A percentile compares a stretch with the other conserved stretches of the same genome.
Evolutionary conservation across 2,329 filamentous ascomycete species (phyloP).

Genomic region (Claviceps africana): DNA sequence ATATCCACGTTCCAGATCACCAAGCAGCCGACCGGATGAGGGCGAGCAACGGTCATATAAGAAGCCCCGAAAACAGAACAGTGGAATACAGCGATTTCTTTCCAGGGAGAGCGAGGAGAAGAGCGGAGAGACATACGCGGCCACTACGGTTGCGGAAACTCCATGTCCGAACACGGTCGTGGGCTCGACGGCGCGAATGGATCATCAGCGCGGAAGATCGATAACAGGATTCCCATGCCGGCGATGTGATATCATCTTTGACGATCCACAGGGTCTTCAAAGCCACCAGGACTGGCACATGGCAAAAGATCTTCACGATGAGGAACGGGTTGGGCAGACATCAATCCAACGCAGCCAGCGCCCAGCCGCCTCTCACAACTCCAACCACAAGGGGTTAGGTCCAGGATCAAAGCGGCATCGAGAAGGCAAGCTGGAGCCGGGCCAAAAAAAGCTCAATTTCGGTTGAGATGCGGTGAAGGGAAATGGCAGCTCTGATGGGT

Average conservation of each 20-base stretch:
- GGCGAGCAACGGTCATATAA: slow-evolving; percentile 13
- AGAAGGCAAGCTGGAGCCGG: slow-evolving; percentile 34
- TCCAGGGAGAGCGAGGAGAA: slow-evolving; percentile 16
- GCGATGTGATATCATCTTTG: slow-evolving; percentile 51
- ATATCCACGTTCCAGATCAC: slow-evolving; percentile 11
- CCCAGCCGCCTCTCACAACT: slow-evolving; percentile 18
- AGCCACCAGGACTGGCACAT: slow-evolving; percentile 93
- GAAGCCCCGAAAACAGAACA: slow-evolving; percentile 26
- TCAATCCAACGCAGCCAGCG: slow-evolving; percentile 28
- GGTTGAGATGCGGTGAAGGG: slow-evolving; percentile 24
- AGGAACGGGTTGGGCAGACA: slow-evolving; percentile 37
- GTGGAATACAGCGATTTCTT: slow-evolving; percentile 46
- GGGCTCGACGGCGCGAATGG: neutral
- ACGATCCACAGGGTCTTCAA: slow-evolving; percentile 41
- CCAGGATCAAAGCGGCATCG: slow-evolving; percentile 27
- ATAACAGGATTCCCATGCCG: slow-evolving; percentile 33
- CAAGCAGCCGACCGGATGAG: neutral
- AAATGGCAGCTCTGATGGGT: neutral
- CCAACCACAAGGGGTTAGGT: slow-evolving; percentile 17
- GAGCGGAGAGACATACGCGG: neutral
- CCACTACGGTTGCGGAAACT: neutral
- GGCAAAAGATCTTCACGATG: slow-evolving; percentile 66
- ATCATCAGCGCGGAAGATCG: neutral
- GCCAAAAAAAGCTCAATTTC: slow-evolving; percentile 48
- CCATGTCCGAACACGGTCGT: neutral